A percentile compares a stretch with the other conserved stretches of the same genome.
phyloP scores from a whole-genome alignment of 768 basidiomycete species.

The Pleurotus giganteus region DNA sequence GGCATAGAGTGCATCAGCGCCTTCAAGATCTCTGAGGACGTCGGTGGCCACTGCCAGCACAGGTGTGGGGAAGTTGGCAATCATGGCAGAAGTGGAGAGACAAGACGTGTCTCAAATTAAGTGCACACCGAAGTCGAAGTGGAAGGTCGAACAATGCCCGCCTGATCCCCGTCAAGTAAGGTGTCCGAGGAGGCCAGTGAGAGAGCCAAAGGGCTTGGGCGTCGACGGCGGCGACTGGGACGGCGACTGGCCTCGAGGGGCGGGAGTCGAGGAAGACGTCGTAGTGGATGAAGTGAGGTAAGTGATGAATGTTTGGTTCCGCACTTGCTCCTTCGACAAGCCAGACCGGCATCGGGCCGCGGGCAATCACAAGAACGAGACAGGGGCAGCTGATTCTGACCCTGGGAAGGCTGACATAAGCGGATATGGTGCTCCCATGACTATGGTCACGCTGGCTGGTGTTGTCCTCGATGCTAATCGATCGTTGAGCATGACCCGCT shows the following conservation, averaged over 20 bases:
- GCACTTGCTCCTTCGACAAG: conserved; percentile 9
- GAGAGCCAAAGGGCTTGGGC: not conserved
- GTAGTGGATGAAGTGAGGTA: not conserved
- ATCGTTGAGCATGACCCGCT: not conserved
- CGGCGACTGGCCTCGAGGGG: not conserved
- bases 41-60: conserved; percentile 67
- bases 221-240: not conserved
- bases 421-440: not conserved
- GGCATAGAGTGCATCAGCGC: conserved; percentile 60
- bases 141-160: not conserved
- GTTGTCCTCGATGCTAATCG: conserved; percentile 4
- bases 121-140: conserved; percentile 1
- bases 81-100: conserved; percentile 32
- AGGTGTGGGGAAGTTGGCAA: conserved; percentile 54
- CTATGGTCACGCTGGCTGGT: not conserved
- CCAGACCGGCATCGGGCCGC: conserved; percentile 5
- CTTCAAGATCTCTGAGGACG: conserved; percentile 65
- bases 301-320: conserved; percentile 9
- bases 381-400: not conserved
- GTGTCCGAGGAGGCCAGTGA: not conserved
- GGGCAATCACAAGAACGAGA: conserved; percentile 6
- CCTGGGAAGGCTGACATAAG: not conserved
- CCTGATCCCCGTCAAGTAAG: not conserved
- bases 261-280: not conserved
- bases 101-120: conserved; percentile 1